Base-by-base conservation (phyloP, 148 eudicot genomes). In the Fagopyrum esculentum region DNA sequence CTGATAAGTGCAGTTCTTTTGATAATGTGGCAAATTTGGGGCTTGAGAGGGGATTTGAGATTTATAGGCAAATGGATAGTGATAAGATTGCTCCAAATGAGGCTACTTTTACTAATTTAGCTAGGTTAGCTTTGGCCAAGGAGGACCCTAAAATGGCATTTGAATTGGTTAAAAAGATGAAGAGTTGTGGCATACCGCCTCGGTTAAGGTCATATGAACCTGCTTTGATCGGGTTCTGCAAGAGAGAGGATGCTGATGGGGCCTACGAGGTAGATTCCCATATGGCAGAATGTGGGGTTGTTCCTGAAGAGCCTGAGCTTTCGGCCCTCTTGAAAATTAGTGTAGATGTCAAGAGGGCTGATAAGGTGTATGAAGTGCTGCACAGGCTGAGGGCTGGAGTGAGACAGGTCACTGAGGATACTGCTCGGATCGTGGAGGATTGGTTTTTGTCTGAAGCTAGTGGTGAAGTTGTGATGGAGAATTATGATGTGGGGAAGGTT, bases 161-260 rank as follows among this genome's bases (percentile, higher is more conserved):
- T 83, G 87, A 86, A 51, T 82, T 92, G 75, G 87, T 94, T 59
- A 89, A 86, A 80, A 47, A 81, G 79, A 94, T 92, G 97, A 87
- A 80, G 80, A 45, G 49, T 45, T 78, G 80, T 75, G 92, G 90
- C 16, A 78, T 90, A 74, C 57, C 60, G 16, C 97, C 97, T 0
- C 89, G 80, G 73, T 81, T 94, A 83, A 87, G 98, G 83, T 94
- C 97, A 0, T 92, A 94, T 60, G 96, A 85, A 74, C 98, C 98
- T 2, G 96, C 96, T 3, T 89, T 94, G 76, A 86, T 82, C 57
- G 98, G 93, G 43, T 94, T 90, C 82, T 86, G 93, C 71, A 78
- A 80, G 68, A 89, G 84, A 61, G 83, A 84, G 71, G 75, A 87
- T 84, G 93, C 91, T 44, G 89, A 88, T 57, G 64, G 82, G 75